Evolutionary conservation across 768 basidiomycete species (phyloP), one percentile per base, ranked within the genome.

Genomic region (Dioszegia aurantiaca): DNA sequence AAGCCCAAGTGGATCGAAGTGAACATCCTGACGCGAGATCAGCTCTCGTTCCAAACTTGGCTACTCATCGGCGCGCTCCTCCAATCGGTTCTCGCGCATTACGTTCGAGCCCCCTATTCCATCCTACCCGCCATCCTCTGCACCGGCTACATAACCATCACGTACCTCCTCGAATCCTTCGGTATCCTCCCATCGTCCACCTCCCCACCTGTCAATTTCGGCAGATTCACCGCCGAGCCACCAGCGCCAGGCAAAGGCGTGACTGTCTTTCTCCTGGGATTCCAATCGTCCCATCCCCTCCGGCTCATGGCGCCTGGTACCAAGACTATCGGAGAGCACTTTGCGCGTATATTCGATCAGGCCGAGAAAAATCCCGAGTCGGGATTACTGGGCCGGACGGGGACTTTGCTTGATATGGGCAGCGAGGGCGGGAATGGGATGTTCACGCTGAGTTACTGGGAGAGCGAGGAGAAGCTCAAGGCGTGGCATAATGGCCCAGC

Each of bases 1-100:
- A 21, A 53, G 10, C 51, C 37, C 11, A 40, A 40, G 26, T 40
- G 37, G 51, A 53, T 41, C 36, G 39, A 21, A 16, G 16, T 39
- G 9, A 53, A 53, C 37, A 21, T 40, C 14, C 28, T 53, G 51
- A 53, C 40, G 37, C 51, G 51, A 16, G 51, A 53, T 53, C 51
- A 53, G 27, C 33, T 53, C 26, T 53, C 51, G 1, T 53, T 24
- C 23, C 51, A 53, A 36, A 26, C 51, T 17, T 53, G 51, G 51
- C 51, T 53, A 4, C 23, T 40, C 19, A 40, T 41, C 51, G 51
- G 51, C 23, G 51, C 51, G 12, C 36, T 53, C 36, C 36, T 53
- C 39, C 51, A 53, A 53, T 53, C 51, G 21, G 23, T 28, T 24
- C 37, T 53, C 2, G 36, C 40, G 31, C 37, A 53, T 27, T 53